phyloP scores from a whole-genome alignment of 2,329 filamentous ascomycete genomes.

The Beauveria medogensis region DNA sequence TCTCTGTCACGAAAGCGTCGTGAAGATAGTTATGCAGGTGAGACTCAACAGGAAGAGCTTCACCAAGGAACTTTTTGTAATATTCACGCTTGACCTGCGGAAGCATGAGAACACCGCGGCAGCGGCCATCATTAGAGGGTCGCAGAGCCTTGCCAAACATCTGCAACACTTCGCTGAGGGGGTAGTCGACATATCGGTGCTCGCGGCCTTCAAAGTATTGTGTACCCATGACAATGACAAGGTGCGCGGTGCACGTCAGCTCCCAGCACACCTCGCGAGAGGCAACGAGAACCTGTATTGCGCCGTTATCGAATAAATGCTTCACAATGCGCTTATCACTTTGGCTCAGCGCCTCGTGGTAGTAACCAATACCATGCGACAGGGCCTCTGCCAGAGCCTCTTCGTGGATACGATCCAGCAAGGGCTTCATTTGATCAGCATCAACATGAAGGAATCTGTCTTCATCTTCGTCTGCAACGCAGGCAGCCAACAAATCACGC shows the following conservation, averaged over 20 bases:
- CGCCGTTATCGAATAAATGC: slow-evolving; percentile 81
- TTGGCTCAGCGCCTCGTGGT: slow-evolving; percentile 82
- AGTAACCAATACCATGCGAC: slow-evolving; percentile 92
- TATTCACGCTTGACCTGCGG: slow-evolving; percentile 91
- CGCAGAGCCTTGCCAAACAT: slow-evolving; percentile 95
- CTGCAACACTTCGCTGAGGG: slow-evolving; percentile 85
- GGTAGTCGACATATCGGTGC: slow-evolving; percentile 95
- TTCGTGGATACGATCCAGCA: slow-evolving; percentile 79
- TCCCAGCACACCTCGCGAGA: slow-evolving; percentile 94
- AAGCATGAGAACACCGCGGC: slow-evolving; percentile 92
- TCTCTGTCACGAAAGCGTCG: slow-evolving; percentile 94
- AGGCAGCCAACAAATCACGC: slow-evolving; percentile 79
- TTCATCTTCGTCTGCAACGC: slow-evolving; percentile 81
- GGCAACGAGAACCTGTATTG: slow-evolving; percentile 72
- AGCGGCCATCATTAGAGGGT: slow-evolving; percentile 67
- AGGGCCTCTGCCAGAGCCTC: slow-evolving; percentile 80
- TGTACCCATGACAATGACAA: slow-evolving; percentile 95
- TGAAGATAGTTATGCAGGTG: slow-evolving; percentile 86
- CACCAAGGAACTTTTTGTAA: slow-evolving; percentile 97
- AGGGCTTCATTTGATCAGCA: slow-evolving; percentile 69
- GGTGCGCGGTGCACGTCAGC: slow-evolving; percentile 75
- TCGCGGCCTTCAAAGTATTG: slow-evolving; percentile 96
- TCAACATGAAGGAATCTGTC: slow-evolving; percentile 88
- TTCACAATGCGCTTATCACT: slow-evolving; percentile 92
- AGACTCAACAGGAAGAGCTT: slow-evolving; percentile 91